A percentile compares a stretch with the other conserved stretches of the same genome.
phyloP scores from a whole-genome alignment of 225 moss, liverwort and hornwort species.

The Thuidium tamariscinum region DNA sequence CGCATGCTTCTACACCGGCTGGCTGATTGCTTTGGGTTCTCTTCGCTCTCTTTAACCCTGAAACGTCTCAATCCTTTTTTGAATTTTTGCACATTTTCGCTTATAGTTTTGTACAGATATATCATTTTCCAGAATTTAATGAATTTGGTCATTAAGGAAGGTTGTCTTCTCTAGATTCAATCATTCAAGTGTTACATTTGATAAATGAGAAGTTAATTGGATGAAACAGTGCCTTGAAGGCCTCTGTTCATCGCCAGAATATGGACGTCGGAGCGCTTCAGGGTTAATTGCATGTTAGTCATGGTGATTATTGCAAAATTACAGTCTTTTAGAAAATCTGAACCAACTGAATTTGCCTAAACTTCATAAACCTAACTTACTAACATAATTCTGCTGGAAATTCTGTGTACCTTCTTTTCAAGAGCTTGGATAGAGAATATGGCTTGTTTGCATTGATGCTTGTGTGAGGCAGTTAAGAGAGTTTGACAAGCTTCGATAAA shows the following conservation, averaged over 20 bases:
- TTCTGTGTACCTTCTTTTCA: neutral
- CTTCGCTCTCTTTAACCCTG: slow-evolving; percentile 1
- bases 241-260: too few relatives aligned
- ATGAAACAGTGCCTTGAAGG: too few relatives aligned
- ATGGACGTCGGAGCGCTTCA: too few relatives aligned
- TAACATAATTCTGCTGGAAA: neutral
- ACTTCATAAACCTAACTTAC: neutral
- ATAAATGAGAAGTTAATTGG: too few relatives aligned
- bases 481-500: neutral
- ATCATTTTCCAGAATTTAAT: too few relatives aligned
- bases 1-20: slow-evolving; percentile 94
- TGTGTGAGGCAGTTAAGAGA: neutral
- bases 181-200: too few relatives aligned
- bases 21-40: slow-evolving; percentile 82
- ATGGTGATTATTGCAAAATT: neutral
- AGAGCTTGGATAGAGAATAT: neutral
- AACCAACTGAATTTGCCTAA: neutral
- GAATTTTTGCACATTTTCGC: too few relatives aligned
- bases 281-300: neutral
- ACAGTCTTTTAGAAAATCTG: neutral
- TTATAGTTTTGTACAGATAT: too few relatives aligned
- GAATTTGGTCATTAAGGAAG: too few relatives aligned
- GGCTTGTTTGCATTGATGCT: neutral
- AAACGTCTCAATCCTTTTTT: too few relatives aligned
- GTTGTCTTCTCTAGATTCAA: too few relatives aligned